Evolutionary conservation across 371 early-diverging fungal genomes (phyloP), one percentile per base, ranked within the genome.

Genomic region (Apophysomyces trapeziformis): DNA sequence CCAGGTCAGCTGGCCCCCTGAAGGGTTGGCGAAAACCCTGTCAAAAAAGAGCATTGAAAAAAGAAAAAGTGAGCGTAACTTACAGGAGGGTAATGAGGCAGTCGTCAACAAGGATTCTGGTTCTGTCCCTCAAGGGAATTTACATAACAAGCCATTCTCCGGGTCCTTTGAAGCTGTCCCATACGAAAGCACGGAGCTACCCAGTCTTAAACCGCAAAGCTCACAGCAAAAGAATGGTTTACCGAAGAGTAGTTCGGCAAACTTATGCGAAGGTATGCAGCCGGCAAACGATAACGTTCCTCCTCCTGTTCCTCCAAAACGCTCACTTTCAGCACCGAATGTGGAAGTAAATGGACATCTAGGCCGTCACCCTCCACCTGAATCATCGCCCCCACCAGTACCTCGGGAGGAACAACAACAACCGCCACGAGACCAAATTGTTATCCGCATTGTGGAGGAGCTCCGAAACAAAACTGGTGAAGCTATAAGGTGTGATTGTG

Each of bases 381-480:
- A 18, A 35, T n/a, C 45, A 60, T 11, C 7, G 45, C 59, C 35
- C 39, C 32, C 60, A 38, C 68, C 38, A 18, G 56, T 21, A 57
- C 37, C 61, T 26, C 32, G 32, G 18, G 18, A 21, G 12, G 26
- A 41, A n/a, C 56, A 67, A 16, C 66, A 65, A 4, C 61, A 60
- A 32, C 58, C 58, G 14, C 58, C 57, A 21, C 45, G 67, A 16
- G 67, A 69, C 5, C 73, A 63, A 9, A 57, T 77, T 13, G 72
- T 82, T 4, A 77, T 77, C 36, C 65, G 74, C 11, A 76, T 83
- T 72, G 83, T 79, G 7, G 72, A 77, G 46, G 73, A 77, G 12
- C 58, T 83, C 2, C 62, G 79, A 13, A 58, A 63, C 5, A 77
- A 79, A 11, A 61, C 38, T 39, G 54, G 64, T 1, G 56, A 67